Conservation (phyloP, 108 stramenopile species). For the Nannochloropsis gaditana region DNA sequence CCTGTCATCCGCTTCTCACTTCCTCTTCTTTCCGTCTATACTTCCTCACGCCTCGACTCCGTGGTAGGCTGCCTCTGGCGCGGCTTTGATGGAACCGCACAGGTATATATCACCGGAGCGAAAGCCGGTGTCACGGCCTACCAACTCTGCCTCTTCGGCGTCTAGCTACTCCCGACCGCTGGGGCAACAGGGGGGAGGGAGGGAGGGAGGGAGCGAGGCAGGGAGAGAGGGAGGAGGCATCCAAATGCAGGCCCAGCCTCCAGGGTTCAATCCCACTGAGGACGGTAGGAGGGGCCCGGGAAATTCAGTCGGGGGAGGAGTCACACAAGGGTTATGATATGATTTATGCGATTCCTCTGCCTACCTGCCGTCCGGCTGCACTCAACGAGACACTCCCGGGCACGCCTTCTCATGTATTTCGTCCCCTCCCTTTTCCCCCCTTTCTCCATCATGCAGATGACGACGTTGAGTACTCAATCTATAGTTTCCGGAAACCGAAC, state of each 20-base stretch:
- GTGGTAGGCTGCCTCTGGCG: background rate
- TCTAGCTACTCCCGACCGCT: background rate
- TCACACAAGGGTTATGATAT: too few relatives aligned
- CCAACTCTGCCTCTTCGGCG: too few relatives aligned
- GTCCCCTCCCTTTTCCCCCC: background rate
- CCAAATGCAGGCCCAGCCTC: background rate
- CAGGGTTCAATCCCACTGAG: background rate
- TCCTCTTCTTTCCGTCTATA: background rate
- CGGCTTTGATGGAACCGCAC: background rate
- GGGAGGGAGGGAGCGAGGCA: background rate
- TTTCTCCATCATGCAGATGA: background rate
- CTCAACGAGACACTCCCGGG: too few relatives aligned
- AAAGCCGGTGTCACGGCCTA: too few relatives aligned
- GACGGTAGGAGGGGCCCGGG: too few relatives aligned
- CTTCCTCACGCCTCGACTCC: background rate
- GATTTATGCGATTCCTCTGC: too few relatives aligned
- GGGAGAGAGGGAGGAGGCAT: background rate
- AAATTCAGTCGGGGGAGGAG: too few relatives aligned
- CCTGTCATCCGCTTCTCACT: background rate
- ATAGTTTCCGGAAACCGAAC: background rate
- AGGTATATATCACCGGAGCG: background rate
- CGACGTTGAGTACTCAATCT: background rate
- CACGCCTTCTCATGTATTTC: background rate
- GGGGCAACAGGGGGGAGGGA: background rate
- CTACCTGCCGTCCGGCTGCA: too few relatives aligned